Evolutionary conservation across 768 basidiomycete genomes (phyloP), one percentile per base, ranked within the genome.

Genomic region (Tulasnella sp.): DNA sequence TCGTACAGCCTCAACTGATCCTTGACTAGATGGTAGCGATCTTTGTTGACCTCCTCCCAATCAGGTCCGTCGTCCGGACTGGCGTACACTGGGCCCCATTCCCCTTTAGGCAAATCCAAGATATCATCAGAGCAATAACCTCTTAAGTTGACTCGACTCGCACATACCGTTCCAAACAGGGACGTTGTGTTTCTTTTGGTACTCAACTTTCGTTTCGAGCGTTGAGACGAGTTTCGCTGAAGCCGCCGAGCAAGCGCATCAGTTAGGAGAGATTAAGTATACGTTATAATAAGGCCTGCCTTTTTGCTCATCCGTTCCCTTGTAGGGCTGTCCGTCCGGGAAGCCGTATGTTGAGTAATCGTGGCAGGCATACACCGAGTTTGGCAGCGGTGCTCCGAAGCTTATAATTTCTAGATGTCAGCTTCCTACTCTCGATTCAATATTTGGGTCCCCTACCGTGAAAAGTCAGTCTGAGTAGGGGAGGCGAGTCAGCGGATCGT

Each of bases 81-180:
- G 75, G 89, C 89, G 74, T 92, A 93, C 29, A 93, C 91, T 1
- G 91, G 90, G 22, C 91, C 92, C 84, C 88, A 92, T 79, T 92
- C 91, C 19, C 91, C 91, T 76, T 26, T 22, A 29, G 40, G 32
- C 1, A 59, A 16, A 32, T 66, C 12, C 68, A 8, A 16, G 8
- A 22, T 2, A 32, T 65, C 71, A 16, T 14, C 79, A 78, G 9
- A 80, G 80, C 26, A 2, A 42, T 3, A 34, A 32, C 41, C 6
- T 22, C 65, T 26, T 6, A 67, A 22, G 22, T 34, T 67, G 34
- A 11, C 7, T 22, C 35, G 8, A 29, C 32, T 80, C 81, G 40
- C 77, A 80, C 74, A 80, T 79, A 29, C 80, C 81, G 62, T 79
- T 76, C 77, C 72, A 63, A 67, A 76, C 75, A 4, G 74, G 72